Evolutionary conservation across 345 rosid genomes (phyloP).

Genomic region (Crucihimalaya himalaica): DNA sequence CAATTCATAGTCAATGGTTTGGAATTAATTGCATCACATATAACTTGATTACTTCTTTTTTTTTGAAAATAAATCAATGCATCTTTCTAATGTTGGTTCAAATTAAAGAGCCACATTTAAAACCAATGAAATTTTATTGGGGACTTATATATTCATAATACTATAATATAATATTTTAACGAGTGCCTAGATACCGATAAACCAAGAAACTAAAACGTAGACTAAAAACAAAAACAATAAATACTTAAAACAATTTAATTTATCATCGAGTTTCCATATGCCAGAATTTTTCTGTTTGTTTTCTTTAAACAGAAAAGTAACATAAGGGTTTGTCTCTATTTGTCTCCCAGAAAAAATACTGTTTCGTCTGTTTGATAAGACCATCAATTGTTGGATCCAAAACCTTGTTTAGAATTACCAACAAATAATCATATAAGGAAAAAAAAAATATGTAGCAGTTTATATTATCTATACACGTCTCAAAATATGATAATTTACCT

Average conservation of each 20-base stretch:
- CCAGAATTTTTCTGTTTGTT: too few species aligned
- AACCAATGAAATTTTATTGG: slow-evolving; percentile 24
- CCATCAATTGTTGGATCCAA: slow-evolving; percentile 3
- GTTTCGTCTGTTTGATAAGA: not conserved
- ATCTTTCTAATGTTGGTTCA: slow-evolving; percentile 1
- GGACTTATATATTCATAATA: not conserved
- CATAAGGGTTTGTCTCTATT: not conserved
- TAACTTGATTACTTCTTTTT: not conserved
- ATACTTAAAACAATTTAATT: not conserved
- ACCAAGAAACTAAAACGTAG: not conserved
- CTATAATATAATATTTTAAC: not conserved
- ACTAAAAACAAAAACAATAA: not conserved
- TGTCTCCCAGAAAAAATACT: slow-evolving; percentile 2
- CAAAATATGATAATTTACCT: slow-evolving; percentile 39
- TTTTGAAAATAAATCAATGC: slow-evolving; percentile 19
- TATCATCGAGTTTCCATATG: not conserved
- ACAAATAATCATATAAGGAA: not conserved
- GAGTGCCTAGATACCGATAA: not conserved
- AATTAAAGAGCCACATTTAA: slow-evolving; percentile 13
- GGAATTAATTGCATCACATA: slow-evolving; percentile 4
- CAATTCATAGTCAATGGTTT: not conserved
- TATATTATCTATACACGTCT: not conserved
- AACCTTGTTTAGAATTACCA: not conserved
- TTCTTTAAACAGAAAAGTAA: too few species aligned
- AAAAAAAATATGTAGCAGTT: not conserved